Evolutionary conservation across 768 basidiomycete species (phyloP).

Genomic region (Paxillus rubicundulus): DNA sequence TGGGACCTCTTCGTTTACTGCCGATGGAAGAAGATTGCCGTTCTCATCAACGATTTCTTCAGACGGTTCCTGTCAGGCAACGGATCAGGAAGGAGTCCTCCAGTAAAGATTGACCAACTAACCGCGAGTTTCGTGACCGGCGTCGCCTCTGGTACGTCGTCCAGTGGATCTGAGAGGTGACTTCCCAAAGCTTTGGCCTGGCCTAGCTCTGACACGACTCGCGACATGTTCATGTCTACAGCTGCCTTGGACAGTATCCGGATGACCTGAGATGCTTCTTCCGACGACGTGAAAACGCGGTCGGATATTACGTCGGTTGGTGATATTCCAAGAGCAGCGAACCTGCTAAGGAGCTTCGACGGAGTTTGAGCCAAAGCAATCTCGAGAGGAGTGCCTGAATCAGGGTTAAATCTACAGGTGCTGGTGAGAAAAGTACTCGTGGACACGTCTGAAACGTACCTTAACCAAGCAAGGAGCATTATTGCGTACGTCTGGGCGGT

Average conservation of each 20-base stretch:
- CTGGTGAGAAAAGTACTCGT: constrained; percentile 11
- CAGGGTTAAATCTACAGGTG: constrained; percentile 37
- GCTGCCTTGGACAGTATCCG: constrained; percentile 58
- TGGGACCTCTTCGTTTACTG: constrained; percentile 45
- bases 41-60: constrained; percentile 19
- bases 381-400: constrained; percentile 24
- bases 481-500: constrained; percentile 62
- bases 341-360: constrained; percentile 39
- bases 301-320: constrained; percentile 54
- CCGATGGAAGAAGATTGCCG: constrained; percentile 21
- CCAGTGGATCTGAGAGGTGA: constrained; percentile 40
- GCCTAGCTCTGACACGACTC: constrained; percentile 55
- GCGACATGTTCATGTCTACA: constrained; percentile 48
- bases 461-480: constrained; percentile 58
- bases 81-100: neutral
- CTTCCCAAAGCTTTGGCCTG: constrained; percentile 48
- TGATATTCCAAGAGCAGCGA: constrained; percentile 50
- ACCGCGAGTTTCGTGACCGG: constrained; percentile 57
- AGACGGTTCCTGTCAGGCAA: constrained; percentile 12
- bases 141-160: constrained; percentile 54
- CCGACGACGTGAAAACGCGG: constrained; percentile 51
- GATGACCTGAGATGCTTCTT: constrained; percentile 55
- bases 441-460: constrained; percentile 35
- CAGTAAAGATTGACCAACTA: constrained; percentile 1
- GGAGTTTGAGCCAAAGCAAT: constrained; percentile 14